phyloP scores from a whole-genome alignment of 2,329 filamentous ascomycete species.

The Phyllachora maydis region DNA sequence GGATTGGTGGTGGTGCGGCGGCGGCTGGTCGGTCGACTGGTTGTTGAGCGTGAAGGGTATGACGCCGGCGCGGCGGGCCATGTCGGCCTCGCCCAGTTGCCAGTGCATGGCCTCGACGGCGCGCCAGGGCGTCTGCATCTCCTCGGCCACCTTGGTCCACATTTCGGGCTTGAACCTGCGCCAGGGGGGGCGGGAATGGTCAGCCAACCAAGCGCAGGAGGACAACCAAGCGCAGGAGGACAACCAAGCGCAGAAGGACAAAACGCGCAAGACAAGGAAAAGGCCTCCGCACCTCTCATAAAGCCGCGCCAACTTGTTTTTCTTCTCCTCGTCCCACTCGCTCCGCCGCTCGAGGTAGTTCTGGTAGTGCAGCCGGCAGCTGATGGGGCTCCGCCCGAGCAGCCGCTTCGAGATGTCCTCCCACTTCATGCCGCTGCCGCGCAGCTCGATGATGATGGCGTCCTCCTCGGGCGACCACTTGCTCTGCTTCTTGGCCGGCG shows the following conservation, averaged over 20 bases:
- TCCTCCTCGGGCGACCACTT: constrained; percentile 95
- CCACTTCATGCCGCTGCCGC: constrained; percentile 92
- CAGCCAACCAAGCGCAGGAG: background rate
- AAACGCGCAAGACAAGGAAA: too few species aligned
- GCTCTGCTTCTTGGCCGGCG: constrained; percentile 80
- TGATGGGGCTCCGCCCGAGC: constrained; percentile 81
- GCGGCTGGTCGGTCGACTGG: constrained; percentile 9
- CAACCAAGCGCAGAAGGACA: background rate
- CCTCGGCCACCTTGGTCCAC: constrained; percentile 90
- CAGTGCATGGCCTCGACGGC: constrained; percentile 97
- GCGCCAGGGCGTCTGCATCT: constrained; percentile 89
- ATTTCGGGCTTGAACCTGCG: constrained; percentile 87
- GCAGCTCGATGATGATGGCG: constrained; percentile 77
- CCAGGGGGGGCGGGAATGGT: background rate
- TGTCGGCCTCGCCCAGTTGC: constrained; percentile 83
- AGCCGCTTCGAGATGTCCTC: constrained; percentile 89
- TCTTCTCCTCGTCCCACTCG: constrained; percentile 94
- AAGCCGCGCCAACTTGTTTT: constrained; percentile 84
- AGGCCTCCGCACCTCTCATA: constrained; percentile 62
- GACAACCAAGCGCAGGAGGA: background rate
- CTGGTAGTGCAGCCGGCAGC: constrained; percentile 86
- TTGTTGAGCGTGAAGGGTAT: constrained; percentile 55
- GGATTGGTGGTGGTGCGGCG: too few species aligned
- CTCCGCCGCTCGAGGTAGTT: constrained; percentile 88
- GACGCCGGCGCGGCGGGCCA: constrained; percentile 80